phyloP scores from a whole-genome alignment of 2,329 filamentous ascomycete species.

The Phaeosphaeria sp. region DNA sequence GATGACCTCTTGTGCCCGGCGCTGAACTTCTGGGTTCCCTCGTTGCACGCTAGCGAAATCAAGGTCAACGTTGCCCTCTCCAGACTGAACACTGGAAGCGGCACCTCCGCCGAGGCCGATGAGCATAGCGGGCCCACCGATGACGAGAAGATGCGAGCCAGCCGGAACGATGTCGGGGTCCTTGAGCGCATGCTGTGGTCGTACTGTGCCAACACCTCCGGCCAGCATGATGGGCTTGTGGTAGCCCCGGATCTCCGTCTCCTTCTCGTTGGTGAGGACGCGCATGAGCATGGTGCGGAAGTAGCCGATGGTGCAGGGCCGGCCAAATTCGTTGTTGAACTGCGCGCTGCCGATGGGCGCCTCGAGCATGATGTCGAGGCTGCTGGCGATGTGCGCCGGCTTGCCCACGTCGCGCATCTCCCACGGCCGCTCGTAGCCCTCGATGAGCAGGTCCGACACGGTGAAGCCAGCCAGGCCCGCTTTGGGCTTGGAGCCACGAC shows the following conservation, averaged over 20 bases:
- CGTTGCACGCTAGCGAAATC: conserved; percentile 98
- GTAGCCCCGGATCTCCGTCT: conserved; percentile 82
- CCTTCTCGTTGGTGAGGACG: conserved; percentile 65
- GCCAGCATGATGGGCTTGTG: conserved; percentile 99
- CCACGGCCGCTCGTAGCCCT: conserved; percentile 83
- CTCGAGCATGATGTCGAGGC: conserved; percentile 96
- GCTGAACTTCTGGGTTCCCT: conserved; percentile 95
- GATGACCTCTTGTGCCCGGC: conserved; percentile 96
- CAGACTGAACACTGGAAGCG: conserved; percentile 87
- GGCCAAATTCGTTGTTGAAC: conserved; percentile 98
- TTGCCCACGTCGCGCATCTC: conserved; percentile 83
- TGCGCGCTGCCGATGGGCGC: conserved; percentile 93
- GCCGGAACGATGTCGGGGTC: conserved; percentile 77
- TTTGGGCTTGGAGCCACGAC: conserved; percentile 90
- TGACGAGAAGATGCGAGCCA: conserved; percentile 89
- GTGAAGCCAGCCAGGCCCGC: conserved; percentile 91
- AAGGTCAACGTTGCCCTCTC: conserved; percentile 86
- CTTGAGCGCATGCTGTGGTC: conserved; percentile 91
- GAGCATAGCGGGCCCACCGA: conserved; percentile 96
- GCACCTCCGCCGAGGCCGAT: conserved; percentile 96
- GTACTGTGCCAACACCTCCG: conserved; percentile 89
- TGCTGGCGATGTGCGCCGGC: conserved; percentile 90
- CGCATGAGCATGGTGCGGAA: conserved; percentile 87
- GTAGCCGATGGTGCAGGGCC: conserved; percentile 85
- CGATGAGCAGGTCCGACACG: conserved; percentile 92